A percentile compares a stretch with the other conserved stretches of the same genome.
phyloP scores from a whole-genome alignment of 495 filamentous ascomycete genomes.

The Trichoderma gamsii region DNA sequence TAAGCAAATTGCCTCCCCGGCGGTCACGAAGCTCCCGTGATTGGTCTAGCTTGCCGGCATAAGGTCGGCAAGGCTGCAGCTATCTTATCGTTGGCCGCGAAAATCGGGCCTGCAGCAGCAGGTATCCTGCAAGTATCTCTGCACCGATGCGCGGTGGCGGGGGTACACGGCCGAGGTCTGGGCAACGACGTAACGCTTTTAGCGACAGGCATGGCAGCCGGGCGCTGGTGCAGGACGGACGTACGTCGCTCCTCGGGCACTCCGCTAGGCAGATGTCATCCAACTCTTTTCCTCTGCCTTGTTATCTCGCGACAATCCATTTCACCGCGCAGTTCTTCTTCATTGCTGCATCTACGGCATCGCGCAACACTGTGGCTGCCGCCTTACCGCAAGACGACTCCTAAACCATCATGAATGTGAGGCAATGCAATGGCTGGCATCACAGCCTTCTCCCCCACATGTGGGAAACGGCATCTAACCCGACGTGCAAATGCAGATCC shows the following conservation, averaged over 20 bases:
- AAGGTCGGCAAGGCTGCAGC: neutral
- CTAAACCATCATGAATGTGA: constrained; percentile 32
- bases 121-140: neutral
- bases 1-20: constrained; percentile 4
- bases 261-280: constrained; percentile 9
- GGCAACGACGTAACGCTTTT: neutral
- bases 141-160: neutral
- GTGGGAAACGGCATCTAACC: constrained; percentile 17
- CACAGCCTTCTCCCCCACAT: neutral
- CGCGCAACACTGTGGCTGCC: neutral
- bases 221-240: neutral
- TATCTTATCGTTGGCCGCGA: constrained; percentile 7
- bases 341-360: neutral
- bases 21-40: constrained; percentile 3
- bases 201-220: neutral
- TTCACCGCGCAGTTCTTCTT: neutral
- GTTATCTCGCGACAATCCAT: neutral
- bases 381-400: neutral
- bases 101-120: neutral
- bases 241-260: neutral
- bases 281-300: neutral
- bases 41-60: neutral
- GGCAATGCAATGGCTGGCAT: constrained; percentile 14
- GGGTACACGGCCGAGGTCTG: neutral
- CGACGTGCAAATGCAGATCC: constrained; percentile 51